Percentiles rank a stretch among this genome's conserved stretches.
phyloP scores from a whole-genome alignment of 2,329 filamentous ascomycete genomes.

The Fusarium coicis region DNA sequence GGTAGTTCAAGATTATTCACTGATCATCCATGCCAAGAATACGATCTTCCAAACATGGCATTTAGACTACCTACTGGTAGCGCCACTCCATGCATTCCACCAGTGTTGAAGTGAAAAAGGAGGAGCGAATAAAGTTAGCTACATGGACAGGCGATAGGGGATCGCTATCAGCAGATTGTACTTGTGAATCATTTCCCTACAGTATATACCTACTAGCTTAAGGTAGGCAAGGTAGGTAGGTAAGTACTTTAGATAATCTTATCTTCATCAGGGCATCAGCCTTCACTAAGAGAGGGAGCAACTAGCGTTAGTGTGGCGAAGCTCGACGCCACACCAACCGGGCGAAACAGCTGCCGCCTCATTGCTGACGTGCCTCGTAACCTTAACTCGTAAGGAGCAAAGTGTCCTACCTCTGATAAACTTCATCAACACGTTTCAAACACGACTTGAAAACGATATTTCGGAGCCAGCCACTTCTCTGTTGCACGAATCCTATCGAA shows the following conservation, averaged over 20 bases:
- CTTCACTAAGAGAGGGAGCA: background rate
- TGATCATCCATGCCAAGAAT: background rate
- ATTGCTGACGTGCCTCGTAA: conserved; percentile 42
- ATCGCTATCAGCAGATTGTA: background rate
- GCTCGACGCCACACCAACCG: conserved; percentile 36
- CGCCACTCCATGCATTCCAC: background rate
- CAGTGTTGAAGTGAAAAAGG: background rate
- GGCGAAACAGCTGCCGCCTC: conserved; percentile 44
- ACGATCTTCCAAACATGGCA: background rate
- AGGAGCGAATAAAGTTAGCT: too few relatives aligned
- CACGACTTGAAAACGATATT: conserved; percentile 14
- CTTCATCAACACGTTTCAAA: conserved; percentile 26
- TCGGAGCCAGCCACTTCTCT: background rate
- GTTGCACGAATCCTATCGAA: background rate
- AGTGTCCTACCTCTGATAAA: conserved; percentile 40
- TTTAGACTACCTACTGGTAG: background rate
- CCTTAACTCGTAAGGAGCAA: conserved; percentile 41
- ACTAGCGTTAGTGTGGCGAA: conserved; percentile 40
- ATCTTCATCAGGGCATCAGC: background rate
- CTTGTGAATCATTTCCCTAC: background rate
- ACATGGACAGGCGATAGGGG: background rate
- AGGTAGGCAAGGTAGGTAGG: background rate
- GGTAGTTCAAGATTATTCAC: background rate
- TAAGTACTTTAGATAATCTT: background rate
- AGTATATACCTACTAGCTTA: too few relatives aligned